A percentile compares a stretch with the other conserved stretches of the same genome.
These are phyloP conservation scores for Cystobasidium sp. DNA, from an alignment of 1,284 basidiomycete genomes.

Conservation along the genomic window DNA sequence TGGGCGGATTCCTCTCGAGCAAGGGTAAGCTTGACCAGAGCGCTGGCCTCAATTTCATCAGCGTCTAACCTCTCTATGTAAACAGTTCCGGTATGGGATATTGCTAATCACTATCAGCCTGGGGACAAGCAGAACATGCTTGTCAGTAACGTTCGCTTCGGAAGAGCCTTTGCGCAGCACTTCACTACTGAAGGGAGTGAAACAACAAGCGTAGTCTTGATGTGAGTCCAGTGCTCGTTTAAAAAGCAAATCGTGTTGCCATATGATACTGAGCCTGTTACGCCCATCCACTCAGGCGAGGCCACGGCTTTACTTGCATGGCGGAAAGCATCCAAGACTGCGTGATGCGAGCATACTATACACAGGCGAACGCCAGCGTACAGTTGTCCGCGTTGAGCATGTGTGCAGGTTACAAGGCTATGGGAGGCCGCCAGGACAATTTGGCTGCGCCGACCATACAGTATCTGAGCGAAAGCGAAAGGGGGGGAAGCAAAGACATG, in stretches of 20 bases:
- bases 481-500: constrained; percentile 5
- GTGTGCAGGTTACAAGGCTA: neutral
- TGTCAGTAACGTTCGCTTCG: neutral
- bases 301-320: constrained; percentile 8
- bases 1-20: constrained; percentile 6
- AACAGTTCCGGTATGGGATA: constrained; percentile 10
- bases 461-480: constrained; percentile 6
- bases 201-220: constrained; percentile 3
- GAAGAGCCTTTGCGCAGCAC: neutral
- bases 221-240: neutral
- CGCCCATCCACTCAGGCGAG: neutral
- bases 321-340: constrained; percentile 8
- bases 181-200: neutral
- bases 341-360: constrained; percentile 17
- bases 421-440: too few species aligned
- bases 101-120: neutral
- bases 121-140: constrained; percentile 18
- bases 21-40: too few species aligned
- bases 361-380: constrained; percentile 6
- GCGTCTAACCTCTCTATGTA: too few species aligned
- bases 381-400: neutral
- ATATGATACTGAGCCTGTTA: neutral
- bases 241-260: too few species aligned
- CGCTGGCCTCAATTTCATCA: too few species aligned
- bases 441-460: neutral